These are phyloP conservation scores for Glycine tomentella DNA, from an alignment of 306 rosid species.

Conservation along the genomic window DNA sequence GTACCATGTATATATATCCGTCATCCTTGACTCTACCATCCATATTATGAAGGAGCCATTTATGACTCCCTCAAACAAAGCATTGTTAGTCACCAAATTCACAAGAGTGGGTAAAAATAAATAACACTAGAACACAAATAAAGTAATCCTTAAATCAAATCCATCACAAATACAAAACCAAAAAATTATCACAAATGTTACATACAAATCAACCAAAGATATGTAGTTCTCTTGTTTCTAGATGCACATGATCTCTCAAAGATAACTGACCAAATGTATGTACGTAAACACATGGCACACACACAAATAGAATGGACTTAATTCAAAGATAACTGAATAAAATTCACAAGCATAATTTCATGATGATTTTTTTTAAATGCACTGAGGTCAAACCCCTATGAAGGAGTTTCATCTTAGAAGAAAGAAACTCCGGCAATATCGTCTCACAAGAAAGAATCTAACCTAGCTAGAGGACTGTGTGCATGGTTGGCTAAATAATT, in stretches of 20 bases:
- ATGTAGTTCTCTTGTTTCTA: background rate
- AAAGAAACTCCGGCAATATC: background rate
- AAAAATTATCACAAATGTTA: background rate
- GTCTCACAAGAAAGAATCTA: background rate
- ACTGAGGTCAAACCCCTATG: background rate
- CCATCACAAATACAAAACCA: constrained; percentile 18
- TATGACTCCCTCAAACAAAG: constrained; percentile 36
- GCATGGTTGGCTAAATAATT: too few species aligned
- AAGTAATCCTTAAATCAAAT: constrained; percentile 14
- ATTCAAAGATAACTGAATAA: background rate
- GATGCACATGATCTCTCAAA: background rate
- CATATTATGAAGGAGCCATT: too few species aligned
- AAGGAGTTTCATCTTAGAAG: background rate
- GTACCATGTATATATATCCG: too few species aligned
- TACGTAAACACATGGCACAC: background rate
- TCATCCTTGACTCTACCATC: too few species aligned
- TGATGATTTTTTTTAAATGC: background rate
- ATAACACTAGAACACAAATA: constrained; percentile 28
- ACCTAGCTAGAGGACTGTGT: background rate
- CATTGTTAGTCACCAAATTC: constrained; percentile 89
- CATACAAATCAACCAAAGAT: background rate
- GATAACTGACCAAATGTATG: background rate
- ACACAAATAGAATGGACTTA: background rate
- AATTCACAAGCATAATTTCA: constrained; percentile 1
- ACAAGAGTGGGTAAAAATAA: constrained; percentile 19